A percentile compares a stretch with the other conserved stretches of the same genome.
Conservation (phyloP, 2,329 filamentous ascomycete genomes). For the Claviceps monticola region DNA sequence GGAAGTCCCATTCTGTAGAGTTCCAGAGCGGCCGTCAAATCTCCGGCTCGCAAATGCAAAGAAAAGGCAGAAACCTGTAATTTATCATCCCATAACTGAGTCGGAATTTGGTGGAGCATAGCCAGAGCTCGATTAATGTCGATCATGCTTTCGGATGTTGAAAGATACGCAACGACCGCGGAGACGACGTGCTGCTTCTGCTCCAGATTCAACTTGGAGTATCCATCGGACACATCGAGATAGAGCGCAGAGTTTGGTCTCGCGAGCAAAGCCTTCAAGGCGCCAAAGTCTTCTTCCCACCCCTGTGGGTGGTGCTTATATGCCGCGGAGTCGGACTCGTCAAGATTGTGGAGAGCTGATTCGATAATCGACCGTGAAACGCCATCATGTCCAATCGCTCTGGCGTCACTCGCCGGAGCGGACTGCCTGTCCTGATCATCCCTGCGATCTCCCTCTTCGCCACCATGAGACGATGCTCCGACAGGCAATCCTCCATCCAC, state of each 20-base stretch:
- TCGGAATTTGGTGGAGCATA: conserved; percentile 26
- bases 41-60: conserved; percentile 27
- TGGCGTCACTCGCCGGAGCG: not conserved
- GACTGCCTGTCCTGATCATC: not conserved
- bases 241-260: conserved; percentile 15
- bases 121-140: conserved; percentile 32
- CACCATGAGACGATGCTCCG: not conserved
- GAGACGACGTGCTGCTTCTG: conserved; percentile 16
- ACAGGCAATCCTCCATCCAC: conserved; percentile 3
- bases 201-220: conserved; percentile 21
- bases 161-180: conserved; percentile 27
- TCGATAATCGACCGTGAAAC: too few species aligned
- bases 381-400: not conserved
- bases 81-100: conserved; percentile 25
- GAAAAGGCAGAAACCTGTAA: conserved; percentile 26
- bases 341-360: not conserved
- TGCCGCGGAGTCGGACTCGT: not conserved
- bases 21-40: conserved; percentile 23
- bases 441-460: not conserved
- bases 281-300: conserved; percentile 2
- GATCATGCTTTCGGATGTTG: conserved; percentile 26
- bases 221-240: conserved; percentile 31
- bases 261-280: conserved; percentile 12
- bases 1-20: conserved; percentile 25
- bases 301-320: not conserved